Base-by-base conservation (phyloP, 345 rosid genomes). In the Pistacia vera region DNA sequence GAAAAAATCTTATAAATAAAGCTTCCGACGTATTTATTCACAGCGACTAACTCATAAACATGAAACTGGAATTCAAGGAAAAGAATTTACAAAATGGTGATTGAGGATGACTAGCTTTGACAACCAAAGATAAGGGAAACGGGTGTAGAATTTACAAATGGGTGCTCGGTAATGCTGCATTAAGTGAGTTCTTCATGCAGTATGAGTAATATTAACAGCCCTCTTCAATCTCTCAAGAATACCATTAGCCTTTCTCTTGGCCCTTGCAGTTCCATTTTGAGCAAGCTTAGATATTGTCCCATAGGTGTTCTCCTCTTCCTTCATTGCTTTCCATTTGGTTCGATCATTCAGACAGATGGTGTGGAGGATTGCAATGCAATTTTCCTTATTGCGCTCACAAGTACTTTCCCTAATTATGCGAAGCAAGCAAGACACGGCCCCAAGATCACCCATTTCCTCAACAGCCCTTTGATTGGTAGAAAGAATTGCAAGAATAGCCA, bases 321-420 rank as follows among this genome's bases (percentile, higher is more conserved):
- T 90, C 33, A 96, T 75, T 60, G 84, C 85, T 77, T 85, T 93
- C 92, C 88, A 85, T 82, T 89, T 92, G 68, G 88, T 92, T 81
- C 99, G 89, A 71, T 96, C 97, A 41, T 76, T 85, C 56, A 85
- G 75, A 78, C 91, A 96, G 67, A 96, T 81, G 0, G 95, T 89
- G 71, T 90, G 87, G 28, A 93, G 83, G 74, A 93, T 87, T 51
- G 97, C 97, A 2, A 93, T 86, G 44, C 92, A 88, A 56, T 96
- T 96, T 85, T 96, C 99, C 88, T 96, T 93, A 75, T 85, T 96
- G 2, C 94, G 86, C 11, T 92, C 95, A 61, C 99, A 92, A 20
- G 67, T 80, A 70, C 88, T 91, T 88, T 90, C 97, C 81, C 97
- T 80, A 55, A 84, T 83, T 6, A 93, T 80, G 66, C 81, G 75